A percentile compares a stretch with the other conserved stretches of the same genome.
phyloP scores from a whole-genome alignment of 176 grass and related monocot genomes.

The Microstegium vimineum region DNA sequence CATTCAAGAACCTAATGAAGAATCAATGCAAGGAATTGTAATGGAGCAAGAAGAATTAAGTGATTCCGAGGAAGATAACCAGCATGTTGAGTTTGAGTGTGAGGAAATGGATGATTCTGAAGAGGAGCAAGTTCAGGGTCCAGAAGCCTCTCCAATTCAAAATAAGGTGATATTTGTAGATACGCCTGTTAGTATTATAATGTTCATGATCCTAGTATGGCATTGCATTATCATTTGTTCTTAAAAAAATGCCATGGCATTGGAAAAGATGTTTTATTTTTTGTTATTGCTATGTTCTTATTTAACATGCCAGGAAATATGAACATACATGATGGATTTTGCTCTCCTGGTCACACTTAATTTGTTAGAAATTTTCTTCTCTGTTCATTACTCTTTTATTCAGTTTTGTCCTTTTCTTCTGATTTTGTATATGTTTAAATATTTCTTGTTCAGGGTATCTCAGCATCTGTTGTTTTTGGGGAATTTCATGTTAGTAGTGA shows the following conservation, averaged over 20 bases:
- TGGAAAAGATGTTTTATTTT: neutral
- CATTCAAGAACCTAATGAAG: slow-evolving; percentile 48
- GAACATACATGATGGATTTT: slow-evolving; percentile 11
- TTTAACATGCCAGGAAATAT: slow-evolving; percentile 7
- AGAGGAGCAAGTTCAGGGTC: slow-evolving; percentile 51
- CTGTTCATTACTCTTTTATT: neutral
- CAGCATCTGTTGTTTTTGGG: slow-evolving; percentile 14
- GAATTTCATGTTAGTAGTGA: slow-evolving; percentile 19
- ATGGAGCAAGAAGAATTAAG: slow-evolving; percentile 98
- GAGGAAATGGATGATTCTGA: slow-evolving; percentile 93
- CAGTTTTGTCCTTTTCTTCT: slow-evolving; percentile 6
- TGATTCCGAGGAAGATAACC: slow-evolving; percentile 79
- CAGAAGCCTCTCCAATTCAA: slow-evolving; percentile 18
- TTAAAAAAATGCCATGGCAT: neutral
- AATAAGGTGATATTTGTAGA: slow-evolving; percentile 44
- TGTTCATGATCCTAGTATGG: slow-evolving; percentile 7
- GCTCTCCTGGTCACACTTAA: neutral
- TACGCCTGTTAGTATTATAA: neutral
- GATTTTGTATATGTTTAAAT: slow-evolving; percentile 3
- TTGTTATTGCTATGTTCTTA: neutral
- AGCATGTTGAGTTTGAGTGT: slow-evolving; percentile 82
- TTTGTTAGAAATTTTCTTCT: slow-evolving; percentile 15
- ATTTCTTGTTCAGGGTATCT: slow-evolving; percentile 38
- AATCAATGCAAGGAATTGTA: slow-evolving; percentile 71
- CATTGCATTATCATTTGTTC: slow-evolving; percentile 1